Conservation (phyloP, 306 rosid genomes). For the Oxytropis ochrocephala region DNA sequence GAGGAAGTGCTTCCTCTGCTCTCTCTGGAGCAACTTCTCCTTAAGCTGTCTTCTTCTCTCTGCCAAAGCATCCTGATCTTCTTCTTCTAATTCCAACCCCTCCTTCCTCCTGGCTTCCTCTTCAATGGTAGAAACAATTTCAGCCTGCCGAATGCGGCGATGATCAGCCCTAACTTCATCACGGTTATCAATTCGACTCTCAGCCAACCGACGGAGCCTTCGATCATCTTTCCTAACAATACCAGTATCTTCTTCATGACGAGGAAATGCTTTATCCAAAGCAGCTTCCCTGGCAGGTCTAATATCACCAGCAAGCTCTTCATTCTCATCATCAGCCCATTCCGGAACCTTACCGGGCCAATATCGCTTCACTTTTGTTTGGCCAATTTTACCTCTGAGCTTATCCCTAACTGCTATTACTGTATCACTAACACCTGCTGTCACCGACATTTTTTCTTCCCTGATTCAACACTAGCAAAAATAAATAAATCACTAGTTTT, state of each 20-base stretch:
- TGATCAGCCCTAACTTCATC: slow-evolving; percentile 91
- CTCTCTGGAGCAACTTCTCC: slow-evolving; percentile 69
- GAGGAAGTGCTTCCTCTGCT: slow-evolving; percentile 65
- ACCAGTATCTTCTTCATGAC: slow-evolving; percentile 38
- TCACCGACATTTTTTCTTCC: slow-evolving; percentile 65
- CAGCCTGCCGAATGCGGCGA: slow-evolving; percentile 89
- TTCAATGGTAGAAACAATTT: slow-evolving; percentile 74
- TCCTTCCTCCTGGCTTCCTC: slow-evolving; percentile 35
- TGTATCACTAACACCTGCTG: slow-evolving; percentile 94
- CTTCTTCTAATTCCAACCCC: slow-evolving; percentile 65
- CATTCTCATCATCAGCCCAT: slow-evolving; percentile 71
- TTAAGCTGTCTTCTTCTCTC: slow-evolving; percentile 66
- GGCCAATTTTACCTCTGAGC: slow-evolving; percentile 83
- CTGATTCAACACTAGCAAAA: not conserved
- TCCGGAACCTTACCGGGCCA: slow-evolving; percentile 97
- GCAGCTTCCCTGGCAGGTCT: slow-evolving; percentile 30
- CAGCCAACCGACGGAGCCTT: slow-evolving; percentile 71
- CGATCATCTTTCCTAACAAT: slow-evolving; percentile 59
- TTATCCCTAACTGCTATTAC: slow-evolving; percentile 76
- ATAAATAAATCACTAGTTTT: not conserved
- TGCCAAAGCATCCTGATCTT: slow-evolving; percentile 63
- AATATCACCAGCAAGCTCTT: slow-evolving; percentile 24
- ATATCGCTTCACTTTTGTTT: slow-evolving; percentile 75
- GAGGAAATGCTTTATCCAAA: slow-evolving; percentile 63
- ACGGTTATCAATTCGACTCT: slow-evolving; percentile 71